A percentile compares a stretch with the other conserved stretches of the same genome.
These are phyloP conservation scores for Coleophoma crateriformis DNA, from an alignment of 2,329 filamentous ascomycete genomes.

Conservation along the genomic window DNA sequence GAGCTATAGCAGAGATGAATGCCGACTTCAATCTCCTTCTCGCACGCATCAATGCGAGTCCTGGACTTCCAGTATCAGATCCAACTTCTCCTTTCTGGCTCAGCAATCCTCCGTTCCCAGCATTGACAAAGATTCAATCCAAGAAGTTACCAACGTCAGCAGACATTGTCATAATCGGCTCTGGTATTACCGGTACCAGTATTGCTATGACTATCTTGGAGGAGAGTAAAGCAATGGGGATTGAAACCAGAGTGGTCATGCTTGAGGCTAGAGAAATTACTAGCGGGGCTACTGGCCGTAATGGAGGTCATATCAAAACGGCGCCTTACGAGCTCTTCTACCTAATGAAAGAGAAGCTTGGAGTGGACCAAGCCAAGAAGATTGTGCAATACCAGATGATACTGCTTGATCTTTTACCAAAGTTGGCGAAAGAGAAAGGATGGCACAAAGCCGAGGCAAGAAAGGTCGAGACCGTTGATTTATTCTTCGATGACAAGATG, in stretches of 20 bases:
- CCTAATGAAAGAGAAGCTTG: constrained; percentile 24
- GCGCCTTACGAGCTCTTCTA: constrained; percentile 37
- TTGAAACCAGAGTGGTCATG: constrained; percentile 31
- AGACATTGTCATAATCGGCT: constrained; percentile 48
- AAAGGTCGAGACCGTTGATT: constrained; percentile 40
- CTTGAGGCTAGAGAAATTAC: constrained; percentile 45
- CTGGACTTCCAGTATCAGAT: constrained; percentile 35
- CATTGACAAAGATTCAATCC: constrained; percentile 30
- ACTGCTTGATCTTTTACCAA: constrained; percentile 24
- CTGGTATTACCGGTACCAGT: constrained; percentile 44
- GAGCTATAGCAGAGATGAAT: constrained; percentile 1
- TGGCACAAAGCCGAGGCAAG: constrained; percentile 8
- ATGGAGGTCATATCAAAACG: constrained; percentile 45
- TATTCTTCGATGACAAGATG: constrained; percentile 11
- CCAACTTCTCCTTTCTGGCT: constrained; percentile 43
- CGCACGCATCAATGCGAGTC: constrained; percentile 15
- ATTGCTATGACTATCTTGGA: constrained; percentile 29
- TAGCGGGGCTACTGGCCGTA: constrained; percentile 47
- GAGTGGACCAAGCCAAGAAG: constrained; percentile 30
- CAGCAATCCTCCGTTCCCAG: constrained; percentile 34
- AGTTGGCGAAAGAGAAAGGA: constrained; percentile 30
- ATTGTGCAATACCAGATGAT: constrained; percentile 37
- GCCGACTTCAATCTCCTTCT: background rate
- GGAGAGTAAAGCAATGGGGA: constrained; percentile 18
- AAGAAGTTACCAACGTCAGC: constrained; percentile 29